Conservation (phyloP, 192 early-diverging fungal genomes). For the Coemansia sp. region DNA sequence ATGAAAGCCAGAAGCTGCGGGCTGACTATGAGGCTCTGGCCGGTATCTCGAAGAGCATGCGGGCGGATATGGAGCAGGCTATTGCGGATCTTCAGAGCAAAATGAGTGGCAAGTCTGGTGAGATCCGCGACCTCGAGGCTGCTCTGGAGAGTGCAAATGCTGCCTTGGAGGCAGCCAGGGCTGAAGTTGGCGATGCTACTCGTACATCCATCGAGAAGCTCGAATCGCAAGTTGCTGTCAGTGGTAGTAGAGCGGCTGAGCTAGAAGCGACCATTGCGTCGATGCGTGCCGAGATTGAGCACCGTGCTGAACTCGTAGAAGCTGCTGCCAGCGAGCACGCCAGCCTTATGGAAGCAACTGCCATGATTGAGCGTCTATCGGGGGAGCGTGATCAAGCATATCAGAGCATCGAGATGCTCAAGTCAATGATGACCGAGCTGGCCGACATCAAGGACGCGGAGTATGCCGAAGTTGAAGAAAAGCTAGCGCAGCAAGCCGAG, state of each 20-base stretch:
- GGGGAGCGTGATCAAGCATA: slow-evolving; percentile 24
- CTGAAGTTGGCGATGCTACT: slow-evolving; percentile 5
- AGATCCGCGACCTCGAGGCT: slow-evolving; percentile 19
- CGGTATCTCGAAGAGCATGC: slow-evolving; percentile 12
- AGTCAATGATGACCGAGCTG: slow-evolving; percentile 49
- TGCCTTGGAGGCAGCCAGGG: background rate
- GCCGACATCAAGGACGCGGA: slow-evolving; percentile 45
- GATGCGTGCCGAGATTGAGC: background rate
- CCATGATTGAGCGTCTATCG: background rate
- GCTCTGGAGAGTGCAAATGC: slow-evolving; percentile 38
- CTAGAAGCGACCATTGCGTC: background rate
- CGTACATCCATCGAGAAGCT: slow-evolving; percentile 8
- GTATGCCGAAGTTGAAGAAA: slow-evolving; percentile 27
- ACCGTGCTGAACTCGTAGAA: background rate
- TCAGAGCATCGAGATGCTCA: slow-evolving; percentile 25
- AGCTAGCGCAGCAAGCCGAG: slow-evolving; percentile 14
- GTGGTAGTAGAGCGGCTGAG: background rate
- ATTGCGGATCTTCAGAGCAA: slow-evolving; percentile 17
- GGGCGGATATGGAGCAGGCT: slow-evolving; percentile 31
- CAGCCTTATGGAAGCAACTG: background rate
- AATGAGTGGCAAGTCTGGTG: slow-evolving; percentile 28
- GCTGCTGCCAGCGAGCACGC: background rate
- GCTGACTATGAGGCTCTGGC: slow-evolving; percentile 8
- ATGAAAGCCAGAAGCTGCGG: slow-evolving; percentile 16
- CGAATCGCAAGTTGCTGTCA: background rate